Base-by-base conservation (phyloP, 768 basidiomycete species). In the Udeniomyces megalosporus region DNA sequence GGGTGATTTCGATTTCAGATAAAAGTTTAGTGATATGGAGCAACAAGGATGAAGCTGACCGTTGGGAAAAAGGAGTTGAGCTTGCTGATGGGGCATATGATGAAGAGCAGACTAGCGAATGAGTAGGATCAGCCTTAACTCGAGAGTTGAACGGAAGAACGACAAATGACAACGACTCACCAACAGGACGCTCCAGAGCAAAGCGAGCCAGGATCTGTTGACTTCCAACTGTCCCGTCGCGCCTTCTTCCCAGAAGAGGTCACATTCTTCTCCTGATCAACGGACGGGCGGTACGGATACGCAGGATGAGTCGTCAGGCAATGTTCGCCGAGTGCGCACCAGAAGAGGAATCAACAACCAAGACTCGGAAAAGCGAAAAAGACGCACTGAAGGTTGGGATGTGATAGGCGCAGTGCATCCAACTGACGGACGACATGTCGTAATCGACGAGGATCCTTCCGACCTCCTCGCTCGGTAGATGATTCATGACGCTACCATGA, bases 241-340 rank as follows among this genome's bases (percentile, higher is more conserved):
- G 8, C 62, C 62, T 35, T 68, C 67, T 2, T 50, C 50, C 67
- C 67, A 68, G 45, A 68, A 68, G 12, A 65, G 57, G 20, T 68
- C 66, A 51, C 62, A 61, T 47, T 68, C 67, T 32, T 58, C 32
- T 5, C 22, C 64, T 59, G 22, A 48, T n/a, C 14, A 42, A 42
- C 10, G 38, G 10, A 17, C 38, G 38, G 38, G 38, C 17, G 10
- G 17, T 8, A 42, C 7, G 22, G 28, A 52, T n/a, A n/a, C n/a
- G n/a, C n/a, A n/a, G n/a, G n/a, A n/a, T n/a, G n/a, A n/a, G n/a
- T n/a, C n/a, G n/a, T n/a, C n/a, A n/a, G n/a, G n/a, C n/a, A n/a
- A n/a, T n/a, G n/a, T n/a, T n/a, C n/a, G n/a, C n/a, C n/a, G n/a
- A n/a, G n/a, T n/a, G n/a, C n/a, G n/a, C n/a, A n/a, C n/a, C n/a